Percentiles rank a stretch among this genome's conserved stretches.
Evolutionary conservation across 2,329 filamentous ascomycete species (phyloP).

Genomic region (Trichoderma polysporum): DNA sequence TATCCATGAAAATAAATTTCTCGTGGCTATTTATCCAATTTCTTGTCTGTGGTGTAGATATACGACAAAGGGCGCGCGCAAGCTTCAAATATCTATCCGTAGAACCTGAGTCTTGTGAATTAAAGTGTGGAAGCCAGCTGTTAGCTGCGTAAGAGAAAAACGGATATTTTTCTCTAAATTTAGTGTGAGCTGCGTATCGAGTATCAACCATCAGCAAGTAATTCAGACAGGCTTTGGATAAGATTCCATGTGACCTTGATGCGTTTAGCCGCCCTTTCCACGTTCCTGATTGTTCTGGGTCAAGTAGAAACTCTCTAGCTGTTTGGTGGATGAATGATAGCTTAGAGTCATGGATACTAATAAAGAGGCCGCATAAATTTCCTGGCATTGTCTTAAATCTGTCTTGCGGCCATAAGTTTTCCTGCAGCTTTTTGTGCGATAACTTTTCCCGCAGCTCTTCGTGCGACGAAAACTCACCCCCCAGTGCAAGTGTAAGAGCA

Average conservation of each 20-base stretch:
- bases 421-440: too few species aligned
- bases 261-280: slow-evolving; percentile 3
- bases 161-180: not conserved
- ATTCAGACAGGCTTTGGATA: not conserved
- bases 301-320: slow-evolving; percentile 17
- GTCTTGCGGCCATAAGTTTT: not conserved
- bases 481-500: not conserved
- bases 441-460: too few species aligned
- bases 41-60: not conserved
- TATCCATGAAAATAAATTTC: not conserved
- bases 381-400: not conserved
- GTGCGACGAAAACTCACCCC: not conserved
- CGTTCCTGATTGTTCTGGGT: not conserved
- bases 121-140: not conserved
- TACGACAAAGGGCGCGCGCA: not conserved
- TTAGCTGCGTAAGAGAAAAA: not conserved
- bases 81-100: not conserved
- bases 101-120: not conserved
- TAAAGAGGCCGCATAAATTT: slow-evolving; percentile 14
- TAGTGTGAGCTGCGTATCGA: too few species aligned
- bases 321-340: slow-evolving; percentile 17
- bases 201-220: not conserved
- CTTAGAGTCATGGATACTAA: slow-evolving; percentile 5
- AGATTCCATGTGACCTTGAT: not conserved
- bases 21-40: not conserved